Evolutionary conservation across 2,329 filamentous ascomycete genomes (phyloP).

Genomic region (Monilinia fructicola): DNA sequence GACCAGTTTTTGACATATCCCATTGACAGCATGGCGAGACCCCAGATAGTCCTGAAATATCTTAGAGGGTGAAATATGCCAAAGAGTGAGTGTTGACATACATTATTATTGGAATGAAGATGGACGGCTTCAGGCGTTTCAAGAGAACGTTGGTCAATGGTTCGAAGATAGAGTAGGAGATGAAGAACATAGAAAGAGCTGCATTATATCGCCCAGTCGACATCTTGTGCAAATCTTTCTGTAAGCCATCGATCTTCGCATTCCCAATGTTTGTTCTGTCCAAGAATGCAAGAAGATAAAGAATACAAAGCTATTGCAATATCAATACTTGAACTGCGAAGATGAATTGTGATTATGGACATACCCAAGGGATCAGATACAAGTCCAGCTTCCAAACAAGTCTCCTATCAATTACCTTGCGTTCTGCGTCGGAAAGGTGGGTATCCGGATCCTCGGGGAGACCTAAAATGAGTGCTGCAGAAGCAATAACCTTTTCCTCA

Average conservation of each 20-base stretch:
- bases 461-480: neutral
- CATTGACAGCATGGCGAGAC: constrained; percentile 61
- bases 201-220: constrained; percentile 67
- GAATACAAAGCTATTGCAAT: constrained; percentile 58
- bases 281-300: constrained; percentile 74
- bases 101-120: constrained; percentile 85
- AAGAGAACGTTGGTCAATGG: constrained; percentile 73
- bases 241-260: constrained; percentile 64
- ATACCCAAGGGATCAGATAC: constrained; percentile 58
- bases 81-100: constrained; percentile 43
- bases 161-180: constrained; percentile 78
- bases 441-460: constrained; percentile 57
- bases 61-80: constrained; percentile 11
- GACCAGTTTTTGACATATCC: constrained; percentile 39
- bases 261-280: constrained; percentile 79
- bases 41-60: constrained; percentile 57
- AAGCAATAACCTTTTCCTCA: constrained; percentile 21
- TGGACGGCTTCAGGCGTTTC: constrained; percentile 69
- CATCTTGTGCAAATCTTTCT: constrained; percentile 57
- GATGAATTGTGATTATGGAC: constrained; percentile 15
- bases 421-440: constrained; percentile 62
- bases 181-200: constrained; percentile 79
- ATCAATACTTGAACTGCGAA: constrained; percentile 5
- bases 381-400: constrained; percentile 62
- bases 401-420: constrained; percentile 57